A percentile compares a stretch with the other conserved stretches of the same genome.
Evolutionary conservation across 257 asterid genomes (phyloP).

Genomic region (Solanum piurae): DNA sequence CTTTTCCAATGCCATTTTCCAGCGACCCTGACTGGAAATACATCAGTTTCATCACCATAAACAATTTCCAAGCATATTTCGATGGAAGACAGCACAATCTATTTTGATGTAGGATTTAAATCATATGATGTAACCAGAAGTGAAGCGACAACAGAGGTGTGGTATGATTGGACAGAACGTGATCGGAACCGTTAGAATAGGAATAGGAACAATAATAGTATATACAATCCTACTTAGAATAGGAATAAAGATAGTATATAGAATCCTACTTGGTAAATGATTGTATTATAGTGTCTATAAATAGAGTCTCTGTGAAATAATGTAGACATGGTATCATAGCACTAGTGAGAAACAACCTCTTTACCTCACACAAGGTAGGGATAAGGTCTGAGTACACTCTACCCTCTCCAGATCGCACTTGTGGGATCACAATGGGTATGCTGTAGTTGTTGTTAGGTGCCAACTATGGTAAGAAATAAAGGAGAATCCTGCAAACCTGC

Average conservation of each 20-base stretch:
- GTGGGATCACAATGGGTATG: not conserved
- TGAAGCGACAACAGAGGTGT: not conserved
- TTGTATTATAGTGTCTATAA: not conserved
- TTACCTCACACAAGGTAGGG: not conserved
- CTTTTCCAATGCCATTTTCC: not conserved
- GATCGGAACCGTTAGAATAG: not conserved
- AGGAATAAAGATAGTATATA: not conserved
- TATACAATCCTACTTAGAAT: not conserved
- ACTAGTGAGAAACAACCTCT: not conserved
- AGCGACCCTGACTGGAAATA: not conserved
- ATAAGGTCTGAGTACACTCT: not conserved
- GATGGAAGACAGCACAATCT: not conserved
- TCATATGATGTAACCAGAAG: not conserved
- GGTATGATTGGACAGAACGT: not conserved
- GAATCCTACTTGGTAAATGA: not conserved
- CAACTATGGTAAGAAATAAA: not conserved
- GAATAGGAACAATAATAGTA: not conserved
- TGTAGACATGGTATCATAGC: not conserved
- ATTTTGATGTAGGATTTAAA: not conserved
- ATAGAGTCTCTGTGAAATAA: not conserved
- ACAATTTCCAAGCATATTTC: not conserved
- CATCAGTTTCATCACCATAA: not conserved
- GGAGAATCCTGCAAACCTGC: not conserved
- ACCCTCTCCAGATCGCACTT: not conserved
- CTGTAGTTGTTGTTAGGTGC: not conserved